Evolutionary conservation across 2,329 filamentous ascomycete species (phyloP).

Genomic region (Ascochyta koolunga): DNA sequence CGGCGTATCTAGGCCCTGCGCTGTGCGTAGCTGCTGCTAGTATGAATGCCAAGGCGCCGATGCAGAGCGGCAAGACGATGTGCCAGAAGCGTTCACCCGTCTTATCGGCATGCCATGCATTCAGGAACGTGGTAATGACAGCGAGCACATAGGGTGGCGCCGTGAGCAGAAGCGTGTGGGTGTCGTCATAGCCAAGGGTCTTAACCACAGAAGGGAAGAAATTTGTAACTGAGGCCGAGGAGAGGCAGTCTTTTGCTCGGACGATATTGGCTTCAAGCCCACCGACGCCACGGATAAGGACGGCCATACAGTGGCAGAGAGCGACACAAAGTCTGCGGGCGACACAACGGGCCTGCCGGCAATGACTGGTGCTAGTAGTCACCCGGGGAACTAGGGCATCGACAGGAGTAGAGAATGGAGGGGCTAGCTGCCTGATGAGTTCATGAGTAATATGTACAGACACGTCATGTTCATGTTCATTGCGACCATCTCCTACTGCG

Average conservation of each 20-base stretch:
- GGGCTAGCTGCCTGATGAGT: no score
- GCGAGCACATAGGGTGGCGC: constrained; percentile 56
- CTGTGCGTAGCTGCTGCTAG: constrained; percentile 67
- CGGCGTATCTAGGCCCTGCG: constrained; percentile 67
- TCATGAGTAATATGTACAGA: not conserved
- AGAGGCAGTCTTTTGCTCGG: constrained; percentile 31
- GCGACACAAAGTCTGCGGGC: constrained; percentile 1
- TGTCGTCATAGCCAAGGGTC: constrained; percentile 63
- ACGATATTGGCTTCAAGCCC: constrained; percentile 10
- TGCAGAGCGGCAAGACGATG: constrained; percentile 65
- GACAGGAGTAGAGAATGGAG: no score
- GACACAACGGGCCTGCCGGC: constrained; percentile 6
- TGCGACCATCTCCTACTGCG: constrained; percentile 26
- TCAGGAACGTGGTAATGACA: constrained; percentile 66
- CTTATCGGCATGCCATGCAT: constrained; percentile 73
- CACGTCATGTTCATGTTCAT: no score
- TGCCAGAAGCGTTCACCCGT: constrained; percentile 75
- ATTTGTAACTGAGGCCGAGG: constrained; percentile 48
- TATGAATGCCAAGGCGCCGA: constrained; percentile 70
- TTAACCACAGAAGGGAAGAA: constrained; percentile 69
- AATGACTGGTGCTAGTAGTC: constrained; percentile 3
- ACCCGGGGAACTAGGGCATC: not conserved
- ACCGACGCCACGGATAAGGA: constrained; percentile 3
- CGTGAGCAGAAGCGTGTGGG: constrained; percentile 57
- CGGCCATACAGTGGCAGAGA: constrained; percentile 5